These are phyloP conservation scores for Rhizophora apiculata DNA, from an alignment of 345 rosid genomes.

Conservation along the genomic window DNA sequence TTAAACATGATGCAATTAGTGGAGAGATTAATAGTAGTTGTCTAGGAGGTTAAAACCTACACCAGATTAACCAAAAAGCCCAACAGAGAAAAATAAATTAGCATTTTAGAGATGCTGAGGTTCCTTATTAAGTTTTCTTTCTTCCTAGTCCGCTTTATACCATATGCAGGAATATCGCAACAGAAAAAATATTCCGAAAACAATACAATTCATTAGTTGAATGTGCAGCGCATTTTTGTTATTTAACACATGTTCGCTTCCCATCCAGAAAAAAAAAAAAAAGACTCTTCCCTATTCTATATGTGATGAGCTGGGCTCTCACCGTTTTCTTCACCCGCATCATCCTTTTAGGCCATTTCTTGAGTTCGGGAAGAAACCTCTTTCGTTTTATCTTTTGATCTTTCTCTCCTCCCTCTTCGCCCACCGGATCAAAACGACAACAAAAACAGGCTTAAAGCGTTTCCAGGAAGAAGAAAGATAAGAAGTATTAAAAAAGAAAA, in stretches of 20 bases:
- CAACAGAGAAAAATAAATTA: neutral
- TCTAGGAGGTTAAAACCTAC: too few species aligned
- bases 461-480: too few species aligned
- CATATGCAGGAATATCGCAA: too few species aligned
- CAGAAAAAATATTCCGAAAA: too few species aligned
- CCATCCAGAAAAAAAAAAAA: neutral
- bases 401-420: slow-evolving; percentile 3
- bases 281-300: neutral
- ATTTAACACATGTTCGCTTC: neutral
- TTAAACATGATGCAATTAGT: too few species aligned
- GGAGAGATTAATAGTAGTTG: too few species aligned
- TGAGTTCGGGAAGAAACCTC: neutral
- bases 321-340: neutral
- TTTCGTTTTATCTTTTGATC: neutral
- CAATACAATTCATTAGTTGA: neutral
- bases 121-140: too few species aligned
- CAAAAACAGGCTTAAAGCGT: neutral
- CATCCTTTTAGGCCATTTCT: slow-evolving; percentile 1
- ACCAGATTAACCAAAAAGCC: too few species aligned
- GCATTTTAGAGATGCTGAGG: too few species aligned
- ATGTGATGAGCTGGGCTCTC: too few species aligned
- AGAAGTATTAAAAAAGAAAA: neutral
- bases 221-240: slow-evolving; percentile 18
- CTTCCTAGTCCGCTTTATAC: too few species aligned
- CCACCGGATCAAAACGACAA: neutral